Conservation (phyloP, 345 rosid genomes). For the Pseudoturritis turrita region DNA sequence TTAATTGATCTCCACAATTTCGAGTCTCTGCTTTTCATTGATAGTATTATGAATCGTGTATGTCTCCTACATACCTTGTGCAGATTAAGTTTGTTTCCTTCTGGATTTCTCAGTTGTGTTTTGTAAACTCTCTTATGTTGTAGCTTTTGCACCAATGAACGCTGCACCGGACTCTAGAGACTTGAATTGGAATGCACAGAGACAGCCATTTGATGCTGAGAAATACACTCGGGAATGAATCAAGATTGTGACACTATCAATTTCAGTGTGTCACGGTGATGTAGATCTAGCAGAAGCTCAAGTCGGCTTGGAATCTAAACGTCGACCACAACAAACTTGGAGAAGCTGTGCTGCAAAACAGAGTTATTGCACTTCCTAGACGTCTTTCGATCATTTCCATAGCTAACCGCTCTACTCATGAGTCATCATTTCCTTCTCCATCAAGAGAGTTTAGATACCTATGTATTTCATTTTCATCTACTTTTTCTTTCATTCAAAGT, state of each 20-base stretch:
- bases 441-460: background rate
- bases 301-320: background rate
- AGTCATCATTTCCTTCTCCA: background rate
- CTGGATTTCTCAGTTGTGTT: background rate
- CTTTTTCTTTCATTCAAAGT: background rate
- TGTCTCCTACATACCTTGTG: background rate
- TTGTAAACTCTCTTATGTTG: conserved; percentile 13
- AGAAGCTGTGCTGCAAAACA: background rate
- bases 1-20: background rate
- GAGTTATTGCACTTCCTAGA: background rate
- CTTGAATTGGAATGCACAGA: conserved; percentile 27
- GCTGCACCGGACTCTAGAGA: conserved; percentile 29
- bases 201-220: conserved; percentile 52
- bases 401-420: background rate
- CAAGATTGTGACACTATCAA: background rate
- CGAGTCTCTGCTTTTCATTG: background rate
- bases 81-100: background rate
- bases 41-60: background rate
- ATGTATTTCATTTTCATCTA: background rate
- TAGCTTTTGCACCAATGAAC: conserved; percentile 88
- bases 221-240: conserved; percentile 37
- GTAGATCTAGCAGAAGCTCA: background rate
- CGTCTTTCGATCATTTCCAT: background rate
- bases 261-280: background rate
- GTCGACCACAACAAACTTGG: background rate